Evolutionary conservation across 768 basidiomycete species (phyloP), one percentile per base, ranked within the genome.

Genomic region (Termitomyces titanicus): DNA sequence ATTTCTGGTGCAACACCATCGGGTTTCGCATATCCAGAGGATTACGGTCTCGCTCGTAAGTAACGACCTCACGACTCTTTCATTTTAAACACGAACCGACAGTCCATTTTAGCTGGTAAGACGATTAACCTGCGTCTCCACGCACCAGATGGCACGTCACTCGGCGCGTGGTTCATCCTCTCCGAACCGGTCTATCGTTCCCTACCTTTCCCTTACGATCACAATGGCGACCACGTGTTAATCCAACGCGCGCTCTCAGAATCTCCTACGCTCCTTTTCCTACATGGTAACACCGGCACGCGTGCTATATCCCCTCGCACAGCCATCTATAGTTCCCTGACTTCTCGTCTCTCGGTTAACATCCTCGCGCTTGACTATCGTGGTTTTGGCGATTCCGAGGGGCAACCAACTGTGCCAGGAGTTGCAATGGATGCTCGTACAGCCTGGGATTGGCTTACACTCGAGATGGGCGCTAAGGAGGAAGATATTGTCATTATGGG

Each of bases 201-300:
- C 12, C 61, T 71, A 24, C 70, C 70, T 7, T 62, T 60, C 25
- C 63, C 71, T 29, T 77, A 61, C 67, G 7, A 68, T 80, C 47
- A 66, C 35, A 6, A 40, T 20, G 20, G 8, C 22, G 66, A 18
- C 57, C 37, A 62, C 17, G 56, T 15, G 17, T 43, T 61, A 29
- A 71, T 77, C 48, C 63, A 65, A 2, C 55, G 50, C 7, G 73
- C 74, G 4, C 42, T 73, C 31, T 38, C 61, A 12, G 51, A 55
- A 40, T 62, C 73, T 13, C 87, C 86, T 0, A 89, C 87, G 0
- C 73, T 89, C 43, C 72, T 91, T 11, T 90, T 83, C 70, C 72
- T 88, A 39, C 90, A 91, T 59, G 90, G 89, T 2, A 89, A 89
- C 59, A 87, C 84, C 0, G 88, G 76, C 1, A 85, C 83, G 2